Percentiles rank a stretch among this genome's conserved stretches.
These are phyloP conservation scores for Melanogaster broomeanus DNA, from an alignment of 768 basidiomycete genomes.

Conservation along the genomic window DNA sequence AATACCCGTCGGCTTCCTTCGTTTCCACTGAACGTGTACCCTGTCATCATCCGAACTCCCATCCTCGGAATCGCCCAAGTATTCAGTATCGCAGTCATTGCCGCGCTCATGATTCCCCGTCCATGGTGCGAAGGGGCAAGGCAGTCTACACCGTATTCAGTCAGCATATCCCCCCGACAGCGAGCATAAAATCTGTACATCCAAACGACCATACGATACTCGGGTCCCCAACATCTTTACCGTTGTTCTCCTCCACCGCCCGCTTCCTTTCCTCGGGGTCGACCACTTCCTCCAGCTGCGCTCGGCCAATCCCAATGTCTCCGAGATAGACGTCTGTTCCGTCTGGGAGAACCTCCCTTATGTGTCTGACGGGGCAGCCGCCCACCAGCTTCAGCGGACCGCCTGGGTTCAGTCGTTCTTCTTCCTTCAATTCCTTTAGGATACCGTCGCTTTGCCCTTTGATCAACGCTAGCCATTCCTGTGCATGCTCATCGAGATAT, in stretches of 20 bases:
- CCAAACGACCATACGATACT: conserved; percentile 63
- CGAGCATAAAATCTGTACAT: conserved; percentile 38
- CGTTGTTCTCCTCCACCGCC: conserved; percentile 42
- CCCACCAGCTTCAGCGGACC: conserved; percentile 30
- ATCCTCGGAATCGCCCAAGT: conserved; percentile 69
- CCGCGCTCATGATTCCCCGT: conserved; percentile 74
- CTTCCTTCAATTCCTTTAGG: conserved; percentile 5
- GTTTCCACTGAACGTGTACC: conserved; percentile 52
- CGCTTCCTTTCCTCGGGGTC: conserved; percentile 31
- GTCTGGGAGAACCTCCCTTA: conserved; percentile 53
- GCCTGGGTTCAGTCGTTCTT: neutral
- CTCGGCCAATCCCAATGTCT: too few relatives aligned
- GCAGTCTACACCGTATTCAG: conserved; percentile 46
- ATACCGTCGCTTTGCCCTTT: conserved; percentile 9
- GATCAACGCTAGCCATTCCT: conserved; percentile 26
- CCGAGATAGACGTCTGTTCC: too few relatives aligned
- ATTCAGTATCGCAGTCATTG: conserved; percentile 51
- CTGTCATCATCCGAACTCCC: conserved; percentile 50
- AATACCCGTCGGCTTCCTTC: conserved; percentile 63
- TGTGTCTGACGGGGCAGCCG: conserved; percentile 41
- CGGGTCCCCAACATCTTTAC: conserved; percentile 48
- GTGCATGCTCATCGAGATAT: conserved; percentile 42
- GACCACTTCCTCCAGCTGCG: too few relatives aligned
- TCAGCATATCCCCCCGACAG: neutral
- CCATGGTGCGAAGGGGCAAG: conserved; percentile 62